Evolutionary conservation across 768 basidiomycete genomes (phyloP).

Genomic region (Daedalea quercina): DNA sequence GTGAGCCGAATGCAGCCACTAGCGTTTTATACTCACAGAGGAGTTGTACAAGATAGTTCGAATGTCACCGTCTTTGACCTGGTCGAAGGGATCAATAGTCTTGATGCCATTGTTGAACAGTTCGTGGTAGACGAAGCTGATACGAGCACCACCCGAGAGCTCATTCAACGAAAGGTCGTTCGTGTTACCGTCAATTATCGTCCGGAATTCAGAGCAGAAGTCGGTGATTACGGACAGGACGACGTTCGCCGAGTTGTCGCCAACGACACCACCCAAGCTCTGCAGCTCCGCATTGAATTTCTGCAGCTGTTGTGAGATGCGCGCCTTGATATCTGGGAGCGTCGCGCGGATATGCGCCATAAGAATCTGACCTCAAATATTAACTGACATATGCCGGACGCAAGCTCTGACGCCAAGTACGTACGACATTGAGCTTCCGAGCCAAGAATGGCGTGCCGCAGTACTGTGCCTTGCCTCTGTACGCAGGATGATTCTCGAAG

Average conservation of each 20-base stretch:
- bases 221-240: slow-evolving; percentile 98
- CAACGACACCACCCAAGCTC: slow-evolving; percentile 80
- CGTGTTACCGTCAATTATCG: slow-evolving; percentile 94
- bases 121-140: slow-evolving; percentile 99
- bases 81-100: slow-evolving; percentile 96
- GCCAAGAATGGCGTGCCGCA: slow-evolving; percentile 98
- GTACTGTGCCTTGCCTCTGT: slow-evolving; percentile 90
- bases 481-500: slow-evolving; percentile 92
- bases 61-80: slow-evolving; percentile 98
- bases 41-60: slow-evolving; percentile 96
- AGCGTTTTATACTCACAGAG: slow-evolving; percentile 54
- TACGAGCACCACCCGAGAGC: slow-evolving; percentile 96
- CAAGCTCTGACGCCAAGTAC: slow-evolving; percentile 70
- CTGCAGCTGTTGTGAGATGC: slow-evolving; percentile 85
- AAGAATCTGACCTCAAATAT: slow-evolving; percentile 59
- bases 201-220: slow-evolving; percentile 95
- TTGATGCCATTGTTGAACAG: slow-evolving; percentile 95
- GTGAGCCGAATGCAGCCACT: not conserved
- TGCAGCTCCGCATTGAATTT: slow-evolving; percentile 83
- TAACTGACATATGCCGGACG: slow-evolving; percentile 68
- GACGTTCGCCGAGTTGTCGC: slow-evolving; percentile 86
- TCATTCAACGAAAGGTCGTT: slow-evolving; percentile 95
- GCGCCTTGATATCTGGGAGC: slow-evolving; percentile 96
- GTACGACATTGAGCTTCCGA: slow-evolving; percentile 88
- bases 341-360: slow-evolving; percentile 99